phyloP scores from a whole-genome alignment of 345 rosid species.

The Bruguiera gymnorhiza region DNA sequence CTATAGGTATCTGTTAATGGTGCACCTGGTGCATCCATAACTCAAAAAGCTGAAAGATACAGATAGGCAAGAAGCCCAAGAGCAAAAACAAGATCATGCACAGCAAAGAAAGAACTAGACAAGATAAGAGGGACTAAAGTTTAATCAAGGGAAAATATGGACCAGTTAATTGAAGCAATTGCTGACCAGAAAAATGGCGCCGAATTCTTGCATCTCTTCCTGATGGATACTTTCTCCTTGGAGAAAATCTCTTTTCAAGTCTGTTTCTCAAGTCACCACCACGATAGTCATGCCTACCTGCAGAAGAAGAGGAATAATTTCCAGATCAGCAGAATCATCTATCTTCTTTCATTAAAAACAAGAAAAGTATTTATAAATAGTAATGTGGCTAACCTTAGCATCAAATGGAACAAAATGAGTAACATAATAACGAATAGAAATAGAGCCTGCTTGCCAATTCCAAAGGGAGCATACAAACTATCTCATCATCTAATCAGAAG shows the following conservation, averaged over 20 bases:
- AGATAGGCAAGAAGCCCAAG: neutral
- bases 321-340: slow-evolving; percentile 25
- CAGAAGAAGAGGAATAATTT: slow-evolving; percentile 23
- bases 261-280: slow-evolving; percentile 77
- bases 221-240: slow-evolving; percentile 51
- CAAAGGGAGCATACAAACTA: slow-evolving; percentile 44
- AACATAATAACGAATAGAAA: slow-evolving; percentile 47
- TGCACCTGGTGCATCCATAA: neutral
- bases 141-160: neutral
- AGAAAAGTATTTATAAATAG: slow-evolving; percentile 24
- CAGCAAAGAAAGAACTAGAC: neutral
- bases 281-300: slow-evolving; percentile 60
- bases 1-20: neutral
- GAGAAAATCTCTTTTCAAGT: slow-evolving; percentile 73
- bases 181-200: slow-evolving; percentile 51
- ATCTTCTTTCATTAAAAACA: slow-evolving; percentile 22
- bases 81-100: neutral
- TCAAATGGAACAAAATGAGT: slow-evolving; percentile 43
- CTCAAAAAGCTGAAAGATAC: neutral
- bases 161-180: slow-evolving; percentile 11
- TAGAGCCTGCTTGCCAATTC: slow-evolving; percentile 58
- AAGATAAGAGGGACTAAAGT: neutral
- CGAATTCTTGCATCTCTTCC: slow-evolving; percentile 46
- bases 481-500: slow-evolving; percentile 42
- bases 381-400: slow-evolving; percentile 45